These are phyloP conservation scores for Asterochloris erici DNA, from an alignment of 139 green algal genomes.

Conservation along the genomic window DNA sequence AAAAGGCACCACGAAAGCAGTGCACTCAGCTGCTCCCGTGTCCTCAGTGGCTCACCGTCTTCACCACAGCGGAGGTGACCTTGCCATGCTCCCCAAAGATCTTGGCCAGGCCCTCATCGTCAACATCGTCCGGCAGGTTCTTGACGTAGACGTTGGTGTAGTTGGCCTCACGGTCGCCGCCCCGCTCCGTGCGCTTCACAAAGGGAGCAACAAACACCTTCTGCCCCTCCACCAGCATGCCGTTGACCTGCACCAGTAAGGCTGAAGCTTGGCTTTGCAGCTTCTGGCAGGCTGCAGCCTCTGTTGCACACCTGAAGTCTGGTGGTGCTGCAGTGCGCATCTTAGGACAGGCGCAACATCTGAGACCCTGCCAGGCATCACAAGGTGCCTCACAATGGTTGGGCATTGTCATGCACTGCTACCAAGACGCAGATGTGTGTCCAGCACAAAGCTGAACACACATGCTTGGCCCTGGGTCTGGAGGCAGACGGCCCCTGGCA, in stretches of 20 bases:
- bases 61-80: slow-evolving; percentile 66
- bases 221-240: slow-evolving; percentile 66
- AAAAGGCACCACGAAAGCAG: no score
- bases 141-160: slow-evolving; percentile 96
- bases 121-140: slow-evolving; percentile 67
- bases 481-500: no score
- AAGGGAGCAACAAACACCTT: slow-evolving; percentile 84
- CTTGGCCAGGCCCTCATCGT: slow-evolving; percentile 62
- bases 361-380: no score
- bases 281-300: background rate
- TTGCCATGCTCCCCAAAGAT: slow-evolving; percentile 71
- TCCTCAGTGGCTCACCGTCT: slow-evolving; percentile 47
- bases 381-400: no score
- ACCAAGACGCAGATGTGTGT: no score
- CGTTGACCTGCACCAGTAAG: slow-evolving; percentile 45
- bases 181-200: slow-evolving; percentile 69
- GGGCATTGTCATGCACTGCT: no score
- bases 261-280: background rate
- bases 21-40: background rate
- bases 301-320: no score
- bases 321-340: no score
- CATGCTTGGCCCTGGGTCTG: no score
- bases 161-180: slow-evolving; percentile 41
- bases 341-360: no score
- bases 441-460: no score